These are phyloP conservation scores for Penicillium manginii DNA, from an alignment of 495 filamentous ascomycete genomes.

Conservation along the genomic window DNA sequence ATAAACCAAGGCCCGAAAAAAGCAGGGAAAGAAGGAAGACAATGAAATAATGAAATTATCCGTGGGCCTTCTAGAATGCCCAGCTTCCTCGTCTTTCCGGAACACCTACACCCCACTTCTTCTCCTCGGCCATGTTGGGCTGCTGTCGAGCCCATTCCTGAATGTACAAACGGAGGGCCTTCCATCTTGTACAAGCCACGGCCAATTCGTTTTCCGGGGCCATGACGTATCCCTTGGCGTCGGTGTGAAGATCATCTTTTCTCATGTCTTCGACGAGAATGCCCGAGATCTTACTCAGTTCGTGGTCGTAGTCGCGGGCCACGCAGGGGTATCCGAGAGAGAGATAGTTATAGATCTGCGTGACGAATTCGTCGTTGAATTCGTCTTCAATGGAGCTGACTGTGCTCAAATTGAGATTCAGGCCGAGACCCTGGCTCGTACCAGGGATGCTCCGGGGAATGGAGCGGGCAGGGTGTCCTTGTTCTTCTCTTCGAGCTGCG, in stretches of 20 bases:
- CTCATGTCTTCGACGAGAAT: constrained; percentile 68
- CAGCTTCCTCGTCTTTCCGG: constrained; percentile 78
- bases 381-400: constrained; percentile 57
- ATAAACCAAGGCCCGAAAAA: too few relatives aligned
- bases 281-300: constrained; percentile 76
- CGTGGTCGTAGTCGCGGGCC: constrained; percentile 78
- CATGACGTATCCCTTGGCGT: constrained; percentile 69
- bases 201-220: constrained; percentile 37
- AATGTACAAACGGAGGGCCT: constrained; percentile 78
- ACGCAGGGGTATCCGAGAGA: constrained; percentile 87
- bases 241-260: constrained; percentile 68
- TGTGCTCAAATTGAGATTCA: too few relatives aligned
- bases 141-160: constrained; percentile 83
- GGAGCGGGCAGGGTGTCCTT: too few relatives aligned
- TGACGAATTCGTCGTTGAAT: constrained; percentile 82
- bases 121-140: constrained; percentile 61
- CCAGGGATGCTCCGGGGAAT: too few relatives aligned
- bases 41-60: too few relatives aligned
- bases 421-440: too few relatives aligned
- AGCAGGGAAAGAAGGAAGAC: too few relatives aligned
- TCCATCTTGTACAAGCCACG: constrained; percentile 71
- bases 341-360: constrained; percentile 94
- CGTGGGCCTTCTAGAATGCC: constrained; percentile 45
- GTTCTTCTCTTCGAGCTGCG: too few relatives aligned
- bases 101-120: constrained; percentile 62